A percentile compares a stretch with the other conserved stretches of the same genome.
These are phyloP conservation scores for Chrysosporium queenslandicum DNA, from an alignment of 2,329 filamentous ascomycete species.

Conservation along the genomic window DNA sequence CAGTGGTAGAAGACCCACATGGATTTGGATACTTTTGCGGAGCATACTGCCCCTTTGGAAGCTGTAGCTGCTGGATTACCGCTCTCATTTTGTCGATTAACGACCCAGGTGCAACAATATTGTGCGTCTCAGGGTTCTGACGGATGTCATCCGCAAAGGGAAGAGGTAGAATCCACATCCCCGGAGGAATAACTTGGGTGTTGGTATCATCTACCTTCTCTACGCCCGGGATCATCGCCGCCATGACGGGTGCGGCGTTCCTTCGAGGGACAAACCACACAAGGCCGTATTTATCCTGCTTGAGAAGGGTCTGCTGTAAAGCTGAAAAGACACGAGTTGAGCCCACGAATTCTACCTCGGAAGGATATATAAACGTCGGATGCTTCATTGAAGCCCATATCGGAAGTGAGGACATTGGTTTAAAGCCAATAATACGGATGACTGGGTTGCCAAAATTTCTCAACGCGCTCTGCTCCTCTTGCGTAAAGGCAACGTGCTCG, in stretches of 20 bases:
- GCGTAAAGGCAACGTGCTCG: constrained; percentile 74
- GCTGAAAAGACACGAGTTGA: constrained; percentile 90
- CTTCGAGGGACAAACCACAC: constrained; percentile 80
- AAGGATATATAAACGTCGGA: constrained; percentile 87
- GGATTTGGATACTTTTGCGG: constrained; percentile 85
- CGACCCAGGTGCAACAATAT: constrained; percentile 53
- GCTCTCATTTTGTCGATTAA: constrained; percentile 73
- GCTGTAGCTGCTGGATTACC: constrained; percentile 73
- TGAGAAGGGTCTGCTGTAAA: constrained; percentile 74
- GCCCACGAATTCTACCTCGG: constrained; percentile 78
- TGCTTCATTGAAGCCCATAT: constrained; percentile 79
- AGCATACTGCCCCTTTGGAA: constrained; percentile 77
- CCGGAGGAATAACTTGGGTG: constrained; percentile 64
- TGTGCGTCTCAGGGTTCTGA: constrained; percentile 54
- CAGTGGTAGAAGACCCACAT: constrained; percentile 24
- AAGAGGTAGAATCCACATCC: constrained; percentile 78
- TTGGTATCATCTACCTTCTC: constrained; percentile 55
- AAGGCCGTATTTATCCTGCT: constrained; percentile 68
- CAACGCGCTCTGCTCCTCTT: constrained; percentile 70
- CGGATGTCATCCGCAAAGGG: constrained; percentile 86
- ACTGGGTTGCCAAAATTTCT: constrained; percentile 71
- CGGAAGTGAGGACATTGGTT: constrained; percentile 62
- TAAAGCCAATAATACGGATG: constrained; percentile 90
- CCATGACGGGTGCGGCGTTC: constrained; percentile 69
- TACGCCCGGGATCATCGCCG: constrained; percentile 68